Evolutionary conservation across 805 yeast genomes (phyloP).

Genomic region (Candida patagonica): DNA sequence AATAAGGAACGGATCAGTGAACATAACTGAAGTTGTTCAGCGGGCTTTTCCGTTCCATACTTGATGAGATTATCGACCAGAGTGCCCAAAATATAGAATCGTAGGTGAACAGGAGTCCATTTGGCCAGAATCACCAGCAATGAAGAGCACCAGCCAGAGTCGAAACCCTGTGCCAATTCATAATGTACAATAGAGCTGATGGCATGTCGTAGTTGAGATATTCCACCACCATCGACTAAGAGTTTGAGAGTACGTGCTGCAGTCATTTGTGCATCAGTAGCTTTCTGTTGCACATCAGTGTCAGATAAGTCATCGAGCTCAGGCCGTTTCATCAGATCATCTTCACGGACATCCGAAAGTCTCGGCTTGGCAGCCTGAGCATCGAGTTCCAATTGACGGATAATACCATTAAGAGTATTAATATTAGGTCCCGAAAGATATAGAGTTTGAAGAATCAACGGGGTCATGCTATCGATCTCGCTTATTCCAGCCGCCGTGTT

Average conservation of each 20-base stretch:
- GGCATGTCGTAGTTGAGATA: constrained; percentile 51
- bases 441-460: constrained; percentile 19
- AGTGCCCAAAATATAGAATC: constrained; percentile 55
- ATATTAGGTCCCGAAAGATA: too few relatives aligned
- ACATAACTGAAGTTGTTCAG: constrained; percentile 34
- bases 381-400: constrained; percentile 6
- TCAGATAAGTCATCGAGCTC: constrained; percentile 1
- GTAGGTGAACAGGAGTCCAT: constrained; percentile 72
- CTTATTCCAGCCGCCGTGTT: constrained; percentile 23
- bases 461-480: constrained; percentile 20
- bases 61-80: constrained; percentile 28
- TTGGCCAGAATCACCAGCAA: constrained; percentile 58
- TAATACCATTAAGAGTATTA: constrained; percentile 9
- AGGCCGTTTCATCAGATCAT: neutral
- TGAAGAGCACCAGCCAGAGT: constrained; percentile 41
- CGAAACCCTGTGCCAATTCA: constrained; percentile 26
- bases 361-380: neutral
- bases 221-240: neutral
- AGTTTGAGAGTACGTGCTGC: constrained; percentile 13
- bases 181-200: constrained; percentile 44
- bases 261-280: constrained; percentile 1
- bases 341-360: constrained; percentile 1
- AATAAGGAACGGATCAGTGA: constrained; percentile 43
- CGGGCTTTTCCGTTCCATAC: constrained; percentile 12
- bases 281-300: neutral